Percentiles rank a stretch among this genome's conserved stretches.
Evolutionary conservation across 2,329 filamentous ascomycete genomes (phyloP).

Genomic region (Aspergillus phoenicis): DNA sequence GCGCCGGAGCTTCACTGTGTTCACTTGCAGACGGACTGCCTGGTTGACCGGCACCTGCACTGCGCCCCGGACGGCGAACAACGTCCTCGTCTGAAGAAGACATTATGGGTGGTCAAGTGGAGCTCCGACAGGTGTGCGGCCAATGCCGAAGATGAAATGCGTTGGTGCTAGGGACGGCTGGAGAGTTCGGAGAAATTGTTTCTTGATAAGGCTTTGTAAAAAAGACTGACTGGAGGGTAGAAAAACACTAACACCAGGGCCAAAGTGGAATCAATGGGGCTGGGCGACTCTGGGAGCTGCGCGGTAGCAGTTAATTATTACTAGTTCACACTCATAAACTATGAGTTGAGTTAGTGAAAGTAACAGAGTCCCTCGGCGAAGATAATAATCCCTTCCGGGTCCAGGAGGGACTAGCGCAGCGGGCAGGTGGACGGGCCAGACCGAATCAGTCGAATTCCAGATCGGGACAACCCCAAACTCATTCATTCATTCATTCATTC

Average conservation of each 20-base stretch:
- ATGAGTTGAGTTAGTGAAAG: not conserved
- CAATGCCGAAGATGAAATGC: not conserved
- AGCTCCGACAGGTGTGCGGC: not conserved
- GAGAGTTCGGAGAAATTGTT: not conserved
- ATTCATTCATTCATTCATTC: conserved; percentile 12
- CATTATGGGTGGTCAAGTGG: conserved; percentile 26
- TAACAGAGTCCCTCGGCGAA: conserved; percentile 4
- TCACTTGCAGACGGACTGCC: conserved; percentile 28
- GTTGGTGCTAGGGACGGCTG: not conserved
- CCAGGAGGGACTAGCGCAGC: conserved; percentile 26
- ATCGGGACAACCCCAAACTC: not conserved
- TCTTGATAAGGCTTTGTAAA: not conserved
- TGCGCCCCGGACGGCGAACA: conserved; percentile 39
- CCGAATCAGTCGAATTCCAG: conserved; percentile 11
- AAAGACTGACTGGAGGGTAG: not conserved
- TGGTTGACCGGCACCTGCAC: conserved; percentile 24
- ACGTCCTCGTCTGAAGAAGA: conserved; percentile 44
- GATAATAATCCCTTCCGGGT: conserved; percentile 29
- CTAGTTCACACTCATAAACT: too few relatives aligned
- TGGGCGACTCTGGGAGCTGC: too few relatives aligned
- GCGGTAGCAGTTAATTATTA: too few relatives aligned
- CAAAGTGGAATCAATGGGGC: not conserved
- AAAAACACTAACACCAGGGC: not conserved
- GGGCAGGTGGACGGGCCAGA: conserved; percentile 26
- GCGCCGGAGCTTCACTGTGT: conserved; percentile 19